Percentiles rank a stretch among this genome's conserved stretches.
phyloP scores from a whole-genome alignment of 768 basidiomycete genomes.

The Xerocomus spinulosus region DNA sequence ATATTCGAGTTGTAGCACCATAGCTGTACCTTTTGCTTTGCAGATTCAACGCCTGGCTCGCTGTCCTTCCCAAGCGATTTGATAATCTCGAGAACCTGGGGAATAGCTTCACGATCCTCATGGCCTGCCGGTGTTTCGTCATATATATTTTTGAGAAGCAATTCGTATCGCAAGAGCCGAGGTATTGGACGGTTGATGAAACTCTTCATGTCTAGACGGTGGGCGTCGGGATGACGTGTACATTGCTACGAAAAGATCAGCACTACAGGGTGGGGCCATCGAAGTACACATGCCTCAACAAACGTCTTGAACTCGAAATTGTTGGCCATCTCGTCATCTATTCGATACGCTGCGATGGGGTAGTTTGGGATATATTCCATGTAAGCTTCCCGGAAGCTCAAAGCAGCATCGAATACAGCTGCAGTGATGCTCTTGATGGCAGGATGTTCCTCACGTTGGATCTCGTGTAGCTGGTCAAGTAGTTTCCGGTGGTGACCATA shows the following conservation, averaged over 20 bases:
- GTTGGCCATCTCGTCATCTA: conserved; percentile 82
- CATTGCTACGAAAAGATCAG: conserved; percentile 35
- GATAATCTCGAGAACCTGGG: conserved; percentile 83
- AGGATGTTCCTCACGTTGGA: conserved; percentile 87
- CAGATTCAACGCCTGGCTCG: conserved; percentile 79
- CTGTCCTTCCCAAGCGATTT: conserved; percentile 81
- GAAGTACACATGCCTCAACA: conserved; percentile 57
- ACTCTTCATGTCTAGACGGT: conserved; percentile 84
- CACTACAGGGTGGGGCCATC: background rate
- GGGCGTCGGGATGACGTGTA: conserved; percentile 66
- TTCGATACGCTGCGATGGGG: conserved; percentile 83
- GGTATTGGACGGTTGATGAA: conserved; percentile 93
- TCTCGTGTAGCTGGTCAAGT: conserved; percentile 75
- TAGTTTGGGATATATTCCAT: conserved; percentile 92
- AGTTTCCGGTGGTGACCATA: conserved; percentile 69
- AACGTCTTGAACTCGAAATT: conserved; percentile 79
- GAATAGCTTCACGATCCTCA: conserved; percentile 78
- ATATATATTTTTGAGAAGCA: conserved; percentile 75
- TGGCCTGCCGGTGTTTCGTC: conserved; percentile 71
- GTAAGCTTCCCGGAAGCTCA: conserved; percentile 91
- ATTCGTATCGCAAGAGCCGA: conserved; percentile 81
- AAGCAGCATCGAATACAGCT: conserved; percentile 79
- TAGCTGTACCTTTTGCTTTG: conserved; percentile 85
- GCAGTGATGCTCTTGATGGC: conserved; percentile 76
- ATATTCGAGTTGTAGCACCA: conserved; percentile 82